Evolutionary conservation across 345 rosid species (phyloP).

Genomic region (Salix brachista): DNA sequence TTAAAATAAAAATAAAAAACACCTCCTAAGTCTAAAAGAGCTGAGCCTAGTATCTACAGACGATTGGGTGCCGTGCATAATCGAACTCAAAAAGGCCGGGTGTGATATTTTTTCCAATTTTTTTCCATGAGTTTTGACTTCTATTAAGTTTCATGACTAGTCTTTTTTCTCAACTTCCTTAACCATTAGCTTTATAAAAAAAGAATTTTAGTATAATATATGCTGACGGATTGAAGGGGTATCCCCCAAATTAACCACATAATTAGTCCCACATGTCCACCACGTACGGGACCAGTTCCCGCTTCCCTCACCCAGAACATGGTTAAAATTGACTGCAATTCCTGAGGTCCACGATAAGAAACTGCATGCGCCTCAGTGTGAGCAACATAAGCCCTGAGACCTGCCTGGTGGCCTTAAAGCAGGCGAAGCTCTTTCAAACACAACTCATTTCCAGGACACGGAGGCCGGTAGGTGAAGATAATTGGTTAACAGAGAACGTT

Average conservation of each 20-base stretch:
- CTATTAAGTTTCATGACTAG: too few relatives aligned
- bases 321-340: constrained; percentile 9
- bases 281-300: background rate
- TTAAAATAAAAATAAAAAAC: too few relatives aligned
- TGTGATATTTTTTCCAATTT: too few relatives aligned
- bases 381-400: background rate
- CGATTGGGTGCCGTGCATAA: too few relatives aligned
- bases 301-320: background rate
- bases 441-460: background rate
- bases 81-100: too few relatives aligned
- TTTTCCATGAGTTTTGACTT: too few relatives aligned
- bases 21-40: too few relatives aligned
- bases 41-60: too few relatives aligned
- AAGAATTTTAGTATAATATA: too few relatives aligned
- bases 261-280: background rate
- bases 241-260: background rate
- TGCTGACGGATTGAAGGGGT: too few relatives aligned
- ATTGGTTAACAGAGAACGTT: background rate
- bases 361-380: background rate
- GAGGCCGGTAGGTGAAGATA: background rate
- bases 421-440: background rate
- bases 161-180: too few relatives aligned
- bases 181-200: too few relatives aligned
- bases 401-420: background rate
- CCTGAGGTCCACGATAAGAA: background rate